Conservation (phyloP, 768 basidiomycete species). For the Hericium coralloides region DNA sequence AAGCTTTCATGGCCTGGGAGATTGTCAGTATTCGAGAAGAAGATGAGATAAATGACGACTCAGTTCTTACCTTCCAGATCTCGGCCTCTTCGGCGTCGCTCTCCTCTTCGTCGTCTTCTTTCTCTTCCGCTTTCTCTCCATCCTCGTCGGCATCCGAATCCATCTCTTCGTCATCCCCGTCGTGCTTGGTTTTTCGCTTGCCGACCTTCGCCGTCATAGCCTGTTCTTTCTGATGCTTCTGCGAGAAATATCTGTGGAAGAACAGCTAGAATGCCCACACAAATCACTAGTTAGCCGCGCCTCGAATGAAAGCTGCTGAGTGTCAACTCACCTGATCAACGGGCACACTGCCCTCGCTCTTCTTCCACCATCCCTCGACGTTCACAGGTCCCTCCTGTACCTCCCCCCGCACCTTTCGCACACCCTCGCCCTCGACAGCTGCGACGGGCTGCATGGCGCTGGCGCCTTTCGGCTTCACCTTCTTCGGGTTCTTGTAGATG, state of each 20-base stretch:
- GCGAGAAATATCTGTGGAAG: slow-evolving; percentile 84
- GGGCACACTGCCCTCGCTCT: slow-evolving; percentile 61
- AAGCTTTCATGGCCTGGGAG: too few species aligned
- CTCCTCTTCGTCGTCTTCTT: slow-evolving; percentile 14
- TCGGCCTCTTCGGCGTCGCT: slow-evolving; percentile 46
- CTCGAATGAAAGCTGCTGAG: too few species aligned
- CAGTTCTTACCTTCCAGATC: too few species aligned
- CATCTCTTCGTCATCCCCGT: too few species aligned
- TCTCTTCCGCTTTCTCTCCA: slow-evolving; percentile 22
- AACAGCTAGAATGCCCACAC: slow-evolving; percentile 54
- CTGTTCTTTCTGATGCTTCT: slow-evolving; percentile 42
- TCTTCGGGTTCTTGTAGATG: slow-evolving; percentile 94
- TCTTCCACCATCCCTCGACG: slow-evolving; percentile 65
- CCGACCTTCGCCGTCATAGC: too few species aligned
- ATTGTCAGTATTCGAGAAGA: too few species aligned
- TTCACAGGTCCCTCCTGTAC: slow-evolving; percentile 50
- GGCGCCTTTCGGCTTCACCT: slow-evolving; percentile 56
- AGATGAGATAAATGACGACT: too few species aligned
- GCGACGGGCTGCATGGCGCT: slow-evolving; percentile 96
- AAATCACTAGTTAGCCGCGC: too few species aligned
- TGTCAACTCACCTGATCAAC: slow-evolving; percentile 65
- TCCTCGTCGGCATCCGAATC: too few species aligned
- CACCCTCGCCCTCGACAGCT: slow-evolving; percentile 49
- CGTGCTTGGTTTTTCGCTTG: too few species aligned
- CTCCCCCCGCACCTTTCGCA: slow-evolving; percentile 64